Conservation (phyloP, 176 grass and related monocot species). For the Eragrostis curvula region DNA sequence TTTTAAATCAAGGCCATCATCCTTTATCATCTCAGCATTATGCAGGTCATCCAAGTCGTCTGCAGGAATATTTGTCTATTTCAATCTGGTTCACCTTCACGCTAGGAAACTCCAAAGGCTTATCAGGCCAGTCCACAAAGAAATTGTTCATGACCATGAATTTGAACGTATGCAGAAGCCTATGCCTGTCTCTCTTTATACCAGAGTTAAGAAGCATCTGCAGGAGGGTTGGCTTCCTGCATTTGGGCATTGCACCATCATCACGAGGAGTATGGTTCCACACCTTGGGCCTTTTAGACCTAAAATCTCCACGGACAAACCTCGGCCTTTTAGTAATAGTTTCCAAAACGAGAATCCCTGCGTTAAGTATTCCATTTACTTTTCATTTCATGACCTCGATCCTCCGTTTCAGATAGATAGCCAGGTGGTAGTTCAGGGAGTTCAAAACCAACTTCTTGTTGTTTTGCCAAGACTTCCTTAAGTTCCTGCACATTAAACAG, state of each 20-base stretch:
- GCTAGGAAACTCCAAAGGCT: constrained; percentile 61
- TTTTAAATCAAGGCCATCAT: background rate
- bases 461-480: constrained; percentile 83
- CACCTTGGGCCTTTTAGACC: constrained; percentile 51
- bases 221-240: constrained; percentile 73
- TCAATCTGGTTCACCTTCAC: constrained; percentile 65
- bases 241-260: constrained; percentile 30
- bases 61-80: constrained; percentile 18
- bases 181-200: constrained; percentile 81
- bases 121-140: constrained; percentile 64
- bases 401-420: constrained; percentile 69
- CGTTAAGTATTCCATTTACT: constrained; percentile 39
- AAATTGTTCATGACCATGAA: constrained; percentile 89
- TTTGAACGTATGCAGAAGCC: constrained; percentile 70
- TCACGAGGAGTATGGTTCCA: constrained; percentile 11
- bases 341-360: constrained; percentile 43
- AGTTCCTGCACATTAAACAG: constrained; percentile 70
- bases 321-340: constrained; percentile 61
- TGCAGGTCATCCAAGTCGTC: constrained; percentile 38
- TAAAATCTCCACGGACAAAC: constrained; percentile 38
- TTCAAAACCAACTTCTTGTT: constrained; percentile 87
- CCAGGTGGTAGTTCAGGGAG: constrained; percentile 75
- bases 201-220: constrained; percentile 81
- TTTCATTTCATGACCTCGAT: constrained; percentile 36
- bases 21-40: constrained; percentile 31